Evolutionary conservation across 139 green algal species (phyloP).

Genomic region (Micractinium sp.): DNA sequence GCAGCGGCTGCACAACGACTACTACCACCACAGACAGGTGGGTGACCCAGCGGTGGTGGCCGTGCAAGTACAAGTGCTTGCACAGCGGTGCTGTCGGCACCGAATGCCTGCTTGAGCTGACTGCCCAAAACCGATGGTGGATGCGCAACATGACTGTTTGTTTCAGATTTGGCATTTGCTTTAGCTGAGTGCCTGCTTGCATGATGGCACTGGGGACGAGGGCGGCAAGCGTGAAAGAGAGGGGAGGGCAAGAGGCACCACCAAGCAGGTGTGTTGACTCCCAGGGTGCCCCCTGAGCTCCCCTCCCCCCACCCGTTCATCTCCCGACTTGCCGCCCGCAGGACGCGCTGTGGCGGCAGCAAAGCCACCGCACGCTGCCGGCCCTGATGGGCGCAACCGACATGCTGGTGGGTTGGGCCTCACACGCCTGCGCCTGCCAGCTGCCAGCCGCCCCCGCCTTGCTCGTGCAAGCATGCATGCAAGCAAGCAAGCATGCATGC

Average conservation of each 20-base stretch:
- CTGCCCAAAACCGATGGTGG: too few species aligned
- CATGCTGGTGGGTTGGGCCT: conserved; percentile 76
- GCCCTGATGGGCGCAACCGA: conserved; percentile 77
- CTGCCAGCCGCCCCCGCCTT: too few species aligned
- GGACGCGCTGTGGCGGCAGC: conserved; percentile 80
- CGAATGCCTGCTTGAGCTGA: too few species aligned
- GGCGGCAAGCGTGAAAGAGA: background rate
- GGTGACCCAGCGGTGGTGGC: too few species aligned
- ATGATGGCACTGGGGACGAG: too few species aligned
- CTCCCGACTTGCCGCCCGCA: conserved; percentile 40
- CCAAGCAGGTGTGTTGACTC: background rate
- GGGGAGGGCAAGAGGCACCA: background rate
- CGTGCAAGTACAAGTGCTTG: background rate
- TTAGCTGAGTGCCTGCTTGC: too few species aligned
- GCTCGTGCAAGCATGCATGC: too few species aligned
- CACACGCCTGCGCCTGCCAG: too few species aligned
- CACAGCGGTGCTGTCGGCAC: background rate
- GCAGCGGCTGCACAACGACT: conserved; percentile 83
- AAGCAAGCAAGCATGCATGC: too few species aligned
- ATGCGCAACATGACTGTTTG: too few species aligned
- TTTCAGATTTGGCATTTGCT: too few species aligned
- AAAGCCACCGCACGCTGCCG: conserved; percentile 85
- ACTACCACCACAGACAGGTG: conserved; percentile 77
- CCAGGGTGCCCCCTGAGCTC: background rate
- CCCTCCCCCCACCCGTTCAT: background rate